phyloP scores from a whole-genome alignment of 352 stramenopile species.

The Globisporangium middletonii region DNA sequence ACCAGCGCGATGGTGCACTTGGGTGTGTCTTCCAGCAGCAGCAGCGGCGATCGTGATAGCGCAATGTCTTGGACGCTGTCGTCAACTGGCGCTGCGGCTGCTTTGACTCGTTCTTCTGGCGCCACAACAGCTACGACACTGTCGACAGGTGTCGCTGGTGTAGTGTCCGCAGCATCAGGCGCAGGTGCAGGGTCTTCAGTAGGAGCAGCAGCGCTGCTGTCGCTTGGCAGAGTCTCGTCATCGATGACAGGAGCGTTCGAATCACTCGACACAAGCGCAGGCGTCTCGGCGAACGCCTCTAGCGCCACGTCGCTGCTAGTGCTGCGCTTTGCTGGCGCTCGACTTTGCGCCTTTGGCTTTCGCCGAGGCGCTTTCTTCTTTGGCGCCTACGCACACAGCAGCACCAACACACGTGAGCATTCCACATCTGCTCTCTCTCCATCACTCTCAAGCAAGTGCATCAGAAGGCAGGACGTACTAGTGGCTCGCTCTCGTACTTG shows the following conservation, averaged over 20 bases:
- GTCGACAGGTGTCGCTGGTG: too few relatives aligned
- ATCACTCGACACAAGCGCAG: too few relatives aligned
- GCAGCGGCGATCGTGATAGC: too few relatives aligned
- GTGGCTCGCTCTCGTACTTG: slow-evolving; percentile 5
- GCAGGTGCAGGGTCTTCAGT: not conserved
- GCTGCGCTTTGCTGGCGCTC: not conserved
- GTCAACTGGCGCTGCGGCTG: too few relatives aligned
- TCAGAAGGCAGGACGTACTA: not conserved
- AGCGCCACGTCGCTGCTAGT: not conserved
- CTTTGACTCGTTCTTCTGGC: too few relatives aligned
- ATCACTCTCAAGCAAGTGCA: not conserved
- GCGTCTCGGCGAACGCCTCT: too few relatives aligned
- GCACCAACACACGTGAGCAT: not conserved
- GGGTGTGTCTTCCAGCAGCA: not conserved
- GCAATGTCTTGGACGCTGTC: too few relatives aligned
- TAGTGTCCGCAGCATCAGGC: not conserved
- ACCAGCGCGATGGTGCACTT: not conserved
- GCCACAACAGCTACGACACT: too few relatives aligned
- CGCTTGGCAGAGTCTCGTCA: too few relatives aligned
- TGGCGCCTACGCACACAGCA: not conserved
- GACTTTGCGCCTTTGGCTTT: not conserved
- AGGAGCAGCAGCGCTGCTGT: not conserved
- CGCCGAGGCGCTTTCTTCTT: not conserved
- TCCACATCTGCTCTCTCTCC: too few relatives aligned
- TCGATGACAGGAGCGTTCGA: too few relatives aligned